Evolutionary conservation across 1,139 yeast species (phyloP), one percentile per base, ranked within the genome.

Genomic region (Candida mesenterica): DNA sequence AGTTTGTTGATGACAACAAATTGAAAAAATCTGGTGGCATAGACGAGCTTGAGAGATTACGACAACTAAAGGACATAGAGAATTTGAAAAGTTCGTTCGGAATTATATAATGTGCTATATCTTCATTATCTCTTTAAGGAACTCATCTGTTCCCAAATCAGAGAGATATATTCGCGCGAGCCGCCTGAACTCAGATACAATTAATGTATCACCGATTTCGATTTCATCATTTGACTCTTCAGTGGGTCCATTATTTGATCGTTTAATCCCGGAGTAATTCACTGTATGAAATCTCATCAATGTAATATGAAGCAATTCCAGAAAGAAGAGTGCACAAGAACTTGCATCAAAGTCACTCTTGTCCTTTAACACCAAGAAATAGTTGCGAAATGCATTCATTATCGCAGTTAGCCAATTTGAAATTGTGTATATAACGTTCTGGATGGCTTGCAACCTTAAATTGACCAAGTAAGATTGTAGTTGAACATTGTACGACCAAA

Each of bases 11-110:
- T 7, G 92, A 82, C 34, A 72, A 76, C 25, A 83, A 75, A 50
- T 68, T 89, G 40, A 87, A 85, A 52, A 82, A 78, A 45, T 78
- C 88, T 20, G 97, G 97, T 3, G 97, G 97, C 3, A 74, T 89
- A 26, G 94, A 83, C 41, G 97, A 89, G 48, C 65, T 87, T 14
- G 97, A 90, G 50, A 70, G 88, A 39, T 52, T 71, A 34, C 69
- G 96, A 44, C 72, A 68, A 49, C 62, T 73, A 41, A 82, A 83
- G 42, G 96, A 90, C 58, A 75, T 68, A 34, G 82, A 80, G 45
- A 82, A 82, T 50, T 57, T 83, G 40, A 78, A 79, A 48, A 75
- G 61, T 41, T 55, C 68, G 2, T 57, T 65, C 38, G 72, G 72
- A 1, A 41, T 61, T 17, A 39, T 61, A 24, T 60, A 43, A 38